Percentiles rank a stretch among this genome's conserved stretches.
phyloP scores from a whole-genome alignment of 176 grass and related monocot genomes.

The Ananas comosus region DNA sequence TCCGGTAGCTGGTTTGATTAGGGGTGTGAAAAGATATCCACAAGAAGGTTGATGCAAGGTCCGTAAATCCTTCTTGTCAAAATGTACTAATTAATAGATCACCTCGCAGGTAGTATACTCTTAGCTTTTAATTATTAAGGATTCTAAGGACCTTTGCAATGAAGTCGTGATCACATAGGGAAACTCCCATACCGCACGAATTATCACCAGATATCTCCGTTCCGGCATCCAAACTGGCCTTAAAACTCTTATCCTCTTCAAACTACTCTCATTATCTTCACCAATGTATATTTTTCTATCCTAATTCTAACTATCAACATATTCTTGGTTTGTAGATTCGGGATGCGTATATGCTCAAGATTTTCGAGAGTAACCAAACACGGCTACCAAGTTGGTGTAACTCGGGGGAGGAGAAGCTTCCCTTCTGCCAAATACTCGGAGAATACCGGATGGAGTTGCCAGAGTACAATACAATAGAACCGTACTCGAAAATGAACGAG shows the following conservation, averaged over 20 bases:
- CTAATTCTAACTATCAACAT: background rate
- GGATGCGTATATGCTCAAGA: conserved; percentile 92
- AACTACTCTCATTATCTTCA: background rate
- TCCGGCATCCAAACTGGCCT: too few relatives aligned
- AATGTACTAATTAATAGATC: too few relatives aligned
- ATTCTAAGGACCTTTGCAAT: too few relatives aligned
- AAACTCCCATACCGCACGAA: too few relatives aligned
- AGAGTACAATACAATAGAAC: conserved; percentile 73
- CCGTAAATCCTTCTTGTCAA: too few relatives aligned
- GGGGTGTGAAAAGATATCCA: too few relatives aligned
- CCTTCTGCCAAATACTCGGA: conserved; percentile 86
- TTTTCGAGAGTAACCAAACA: conserved; percentile 57
- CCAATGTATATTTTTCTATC: background rate
- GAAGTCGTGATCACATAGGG: too few relatives aligned
- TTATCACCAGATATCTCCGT: too few relatives aligned
- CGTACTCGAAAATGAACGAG: conserved; percentile 85
- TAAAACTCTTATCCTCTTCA: background rate
- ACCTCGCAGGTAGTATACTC: too few relatives aligned
- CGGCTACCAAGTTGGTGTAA: conserved; percentile 77
- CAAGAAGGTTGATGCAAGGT: too few relatives aligned
- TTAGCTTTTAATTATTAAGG: too few relatives aligned
- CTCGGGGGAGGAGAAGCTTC: conserved; percentile 35
- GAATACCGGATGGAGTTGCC: conserved; percentile 93
- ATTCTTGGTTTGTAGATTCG: conserved; percentile 43
- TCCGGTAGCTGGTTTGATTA: too few relatives aligned